A percentile compares a stretch with the other conserved stretches of the same genome.
Conservation (phyloP, 2,329 filamentous ascomycete genomes). For the Venturiaceae sp. region DNA sequence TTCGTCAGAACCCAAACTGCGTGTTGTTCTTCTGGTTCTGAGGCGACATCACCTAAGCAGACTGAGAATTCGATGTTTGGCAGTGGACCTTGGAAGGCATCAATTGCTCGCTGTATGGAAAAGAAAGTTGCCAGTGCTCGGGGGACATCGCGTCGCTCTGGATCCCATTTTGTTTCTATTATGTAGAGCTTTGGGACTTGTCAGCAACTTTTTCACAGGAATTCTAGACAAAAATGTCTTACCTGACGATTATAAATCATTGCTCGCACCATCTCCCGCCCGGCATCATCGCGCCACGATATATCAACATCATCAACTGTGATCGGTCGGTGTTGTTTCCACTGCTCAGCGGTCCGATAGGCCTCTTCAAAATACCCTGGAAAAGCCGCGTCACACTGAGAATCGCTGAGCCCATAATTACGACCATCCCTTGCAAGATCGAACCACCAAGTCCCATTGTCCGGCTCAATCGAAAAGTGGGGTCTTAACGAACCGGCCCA, state of each 20-base stretch:
- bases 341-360: conserved; percentile 12
- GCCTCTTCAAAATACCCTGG: conserved; percentile 16
- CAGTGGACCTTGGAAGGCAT: conserved; percentile 37
- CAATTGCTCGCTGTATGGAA: conserved; percentile 43
- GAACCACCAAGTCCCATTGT: conserved; percentile 1
- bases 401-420: conserved; percentile 13
- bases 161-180: conserved; percentile 16
- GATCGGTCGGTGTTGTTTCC: conserved; percentile 11
- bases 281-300: conserved; percentile 7
- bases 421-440: conserved; percentile 13
- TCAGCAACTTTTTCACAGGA: neutral
- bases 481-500: neutral
- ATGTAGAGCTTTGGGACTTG: conserved; percentile 20
- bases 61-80: conserved; percentile 45
- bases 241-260: conserved; percentile 21
- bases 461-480: neutral
- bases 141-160: conserved; percentile 14
- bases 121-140: conserved; percentile 37
- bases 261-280: conserved; percentile 12
- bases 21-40: conserved; percentile 3
- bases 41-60: conserved; percentile 25
- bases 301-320: neutral
- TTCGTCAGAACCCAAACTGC: conserved; percentile 11
- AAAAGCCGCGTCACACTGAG: conserved; percentile 16
- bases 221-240: neutral